These are phyloP conservation scores for Calonectria fujianensis DNA, from an alignment of 2,329 filamentous ascomycete genomes.

Conservation along the genomic window DNA sequence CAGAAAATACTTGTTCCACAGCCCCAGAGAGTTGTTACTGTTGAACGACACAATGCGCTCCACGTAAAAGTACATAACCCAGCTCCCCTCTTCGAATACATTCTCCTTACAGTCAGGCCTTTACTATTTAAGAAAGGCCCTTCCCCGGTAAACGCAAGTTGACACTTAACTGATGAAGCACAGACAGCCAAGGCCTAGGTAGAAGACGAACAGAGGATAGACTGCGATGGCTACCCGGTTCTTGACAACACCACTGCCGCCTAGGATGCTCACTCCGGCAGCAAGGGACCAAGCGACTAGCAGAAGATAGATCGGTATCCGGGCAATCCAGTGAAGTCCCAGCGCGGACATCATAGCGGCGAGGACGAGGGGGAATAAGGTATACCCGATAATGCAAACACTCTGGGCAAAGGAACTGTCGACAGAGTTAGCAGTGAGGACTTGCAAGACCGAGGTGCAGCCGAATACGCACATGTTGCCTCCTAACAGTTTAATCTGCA, in stretches of 20 bases:
- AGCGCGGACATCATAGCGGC: conserved; percentile 92
- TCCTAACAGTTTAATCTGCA: conserved; percentile 96
- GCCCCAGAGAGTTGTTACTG: conserved; percentile 18
- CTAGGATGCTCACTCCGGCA: conserved; percentile 95
- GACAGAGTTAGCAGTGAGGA: conserved; percentile 46
- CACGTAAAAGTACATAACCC: conserved; percentile 36
- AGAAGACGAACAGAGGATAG: conserved; percentile 96
- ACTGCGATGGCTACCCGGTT: conserved; percentile 96
- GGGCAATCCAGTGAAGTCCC: conserved; percentile 83
- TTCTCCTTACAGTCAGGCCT: neutral
- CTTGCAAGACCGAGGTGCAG: neutral
- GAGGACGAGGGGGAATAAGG: conserved; percentile 96
- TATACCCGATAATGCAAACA: conserved; percentile 98
- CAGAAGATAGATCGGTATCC: conserved; percentile 93
- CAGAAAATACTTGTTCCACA: conserved; percentile 12
- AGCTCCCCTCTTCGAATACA: neutral
- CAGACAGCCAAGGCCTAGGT: conserved; percentile 92
- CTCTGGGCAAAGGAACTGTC: conserved; percentile 96
- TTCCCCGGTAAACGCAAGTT: neutral
- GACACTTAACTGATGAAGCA: conserved; percentile 91
- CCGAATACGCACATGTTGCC: conserved; percentile 89
- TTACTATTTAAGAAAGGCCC: neutral
- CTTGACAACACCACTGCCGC: conserved; percentile 95
- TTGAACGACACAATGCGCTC: conserved; percentile 15
- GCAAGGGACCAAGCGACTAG: conserved; percentile 95